These are phyloP conservation scores for Quercus parvula DNA, from an alignment of 306 rosid species.

Conservation along the genomic window DNA sequence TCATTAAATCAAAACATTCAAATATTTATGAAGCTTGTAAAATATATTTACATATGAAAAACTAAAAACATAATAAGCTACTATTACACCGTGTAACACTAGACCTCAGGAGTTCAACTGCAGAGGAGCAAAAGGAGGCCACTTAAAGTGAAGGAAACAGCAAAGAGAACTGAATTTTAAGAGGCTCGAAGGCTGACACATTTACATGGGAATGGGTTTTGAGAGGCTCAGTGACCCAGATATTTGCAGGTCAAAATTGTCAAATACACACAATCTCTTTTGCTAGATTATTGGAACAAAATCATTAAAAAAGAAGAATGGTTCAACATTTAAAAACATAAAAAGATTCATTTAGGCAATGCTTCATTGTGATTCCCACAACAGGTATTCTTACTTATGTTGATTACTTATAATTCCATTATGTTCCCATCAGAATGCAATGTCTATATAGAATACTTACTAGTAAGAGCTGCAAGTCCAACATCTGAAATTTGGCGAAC, in stretches of 20 bases:
- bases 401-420: not conserved
- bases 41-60: not conserved
- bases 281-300: not conserved
- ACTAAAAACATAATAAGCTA: not conserved
- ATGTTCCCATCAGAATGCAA: not conserved
- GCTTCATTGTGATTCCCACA: not conserved
- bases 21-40: not conserved
- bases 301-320: not conserved
- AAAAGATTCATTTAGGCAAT: not conserved
- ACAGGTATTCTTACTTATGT: not conserved
- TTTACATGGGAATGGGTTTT: not conserved
- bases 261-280: not conserved
- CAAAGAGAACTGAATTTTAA: not conserved
- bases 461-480: slow-evolving; percentile 75
- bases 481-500: slow-evolving; percentile 74
- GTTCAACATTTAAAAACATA: not conserved
- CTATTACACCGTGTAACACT: not conserved
- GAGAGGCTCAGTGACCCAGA: not conserved
- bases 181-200: not conserved
- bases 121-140: not conserved
- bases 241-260: not conserved
- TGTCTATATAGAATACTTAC: slow-evolving; percentile 40
- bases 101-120: not conserved
- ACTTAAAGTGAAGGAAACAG: not conserved
- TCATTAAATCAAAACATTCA: not conserved